Evolutionary conservation across 108 stramenopile species (phyloP), one percentile per base, ranked within the genome.

Genomic region (Chaetoceros tenuissimus): DNA sequence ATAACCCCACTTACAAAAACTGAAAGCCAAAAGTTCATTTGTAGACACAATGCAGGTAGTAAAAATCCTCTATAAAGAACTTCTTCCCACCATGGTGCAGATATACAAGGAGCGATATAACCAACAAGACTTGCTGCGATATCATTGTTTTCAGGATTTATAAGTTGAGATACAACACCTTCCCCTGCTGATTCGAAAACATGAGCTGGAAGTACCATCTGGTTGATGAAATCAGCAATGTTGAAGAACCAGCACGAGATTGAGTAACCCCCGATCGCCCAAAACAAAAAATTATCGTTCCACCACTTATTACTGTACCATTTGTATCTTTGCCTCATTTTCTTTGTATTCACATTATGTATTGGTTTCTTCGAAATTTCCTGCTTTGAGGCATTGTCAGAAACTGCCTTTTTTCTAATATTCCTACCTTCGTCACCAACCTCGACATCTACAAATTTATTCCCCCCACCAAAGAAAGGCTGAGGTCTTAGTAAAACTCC

Each of bases 51-150:
- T 3, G 80, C 75, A 16, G 86, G 80, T 0, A 94, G 75, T 53
- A 92, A 57, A 61, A 85, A 94, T 30, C 92, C 96, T 45, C 96
- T 71, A 60, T 95, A 97, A 24, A 97, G 71, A 1, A 95, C 82
- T 68, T 94, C 92, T 55, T 93, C 92, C 87, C 87, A 93, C 87
- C 85, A 87, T 5, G 96, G 96, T 1, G 96, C 96, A 23, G 88
- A 68, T 2, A 94, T 28, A 61, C 96, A 96, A 5, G 96, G 96
- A 10, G 96, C 96, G 51, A 96, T 82, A 59, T 81, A 90, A 25
- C 96, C 96, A 19, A 95, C 77, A 20, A 88, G 18, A 31, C 78
- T 79, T 0, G 94, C 92, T 1, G 75, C 45, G 23, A 85, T 61
- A 59, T 94, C 89, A 53, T 90, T 88, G 62, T 80, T 71, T 72